Percentiles rank a stretch among this genome's conserved stretches.
Evolutionary conservation across 2,329 filamentous ascomycete genomes (phyloP).

Genomic region (Tympanopsis confertula): DNA sequence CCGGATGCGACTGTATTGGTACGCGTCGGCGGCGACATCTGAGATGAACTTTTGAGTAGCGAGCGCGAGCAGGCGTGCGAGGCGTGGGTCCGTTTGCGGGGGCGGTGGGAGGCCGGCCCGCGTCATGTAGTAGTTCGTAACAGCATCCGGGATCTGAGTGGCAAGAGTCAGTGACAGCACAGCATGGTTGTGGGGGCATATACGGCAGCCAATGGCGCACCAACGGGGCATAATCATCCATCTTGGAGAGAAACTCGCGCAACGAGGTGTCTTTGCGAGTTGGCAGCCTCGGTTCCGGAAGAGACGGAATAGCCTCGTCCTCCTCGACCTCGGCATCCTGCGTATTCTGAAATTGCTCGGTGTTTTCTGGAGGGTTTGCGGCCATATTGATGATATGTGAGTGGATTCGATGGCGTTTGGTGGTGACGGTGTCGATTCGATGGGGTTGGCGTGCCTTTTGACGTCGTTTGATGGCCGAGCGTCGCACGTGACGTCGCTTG

Average conservation of each 20-base stretch:
- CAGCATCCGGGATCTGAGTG: conserved; percentile 81
- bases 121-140: conserved; percentile 96
- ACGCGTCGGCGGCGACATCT: conserved; percentile 91
- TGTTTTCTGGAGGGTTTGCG: too few species aligned
- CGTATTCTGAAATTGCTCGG: too few species aligned
- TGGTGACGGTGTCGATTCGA: too few species aligned
- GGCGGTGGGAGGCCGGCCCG: conserved; percentile 88
- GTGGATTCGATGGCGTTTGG: too few species aligned
- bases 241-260: conserved; percentile 85
- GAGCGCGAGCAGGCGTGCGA: conserved; percentile 84
- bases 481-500: too few species aligned
- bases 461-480: too few species aligned
- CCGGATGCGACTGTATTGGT: conserved; percentile 92
- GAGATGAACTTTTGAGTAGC: conserved; percentile 99
- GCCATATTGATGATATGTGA: too few species aligned
- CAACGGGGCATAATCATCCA: conserved; percentile 97
- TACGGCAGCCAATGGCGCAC: conserved; percentile 39
- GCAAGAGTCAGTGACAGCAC: conserved; percentile 1
- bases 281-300: conserved; percentile 51
- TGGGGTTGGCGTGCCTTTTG: too few species aligned
- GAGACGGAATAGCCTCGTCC: conserved; percentile 32
- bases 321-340: conserved; percentile 9
- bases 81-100: conserved; percentile 76
- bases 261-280: conserved; percentile 85
- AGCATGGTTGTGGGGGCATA: conserved; percentile 2